Evolutionary conservation across 805 yeast species (phyloP).

Genomic region (Saturnispora besseyi): DNA sequence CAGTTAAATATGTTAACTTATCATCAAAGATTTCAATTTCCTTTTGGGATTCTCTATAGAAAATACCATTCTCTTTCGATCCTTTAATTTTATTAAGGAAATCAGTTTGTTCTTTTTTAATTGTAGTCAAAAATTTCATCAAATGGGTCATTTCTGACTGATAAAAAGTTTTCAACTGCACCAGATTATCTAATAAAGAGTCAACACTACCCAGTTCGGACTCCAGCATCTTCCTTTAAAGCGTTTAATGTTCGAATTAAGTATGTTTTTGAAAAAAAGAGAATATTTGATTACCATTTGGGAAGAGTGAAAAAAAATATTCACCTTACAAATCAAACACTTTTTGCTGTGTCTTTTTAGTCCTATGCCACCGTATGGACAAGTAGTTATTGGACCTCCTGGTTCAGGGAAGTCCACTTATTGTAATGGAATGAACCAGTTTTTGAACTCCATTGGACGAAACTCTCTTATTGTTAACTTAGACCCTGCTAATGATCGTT

Average conservation of each 20-base stretch:
- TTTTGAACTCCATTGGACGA: constrained; percentile 88
- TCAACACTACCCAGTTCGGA: constrained; percentile 21
- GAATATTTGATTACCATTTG: too few species aligned
- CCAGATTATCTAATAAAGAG: constrained; percentile 20
- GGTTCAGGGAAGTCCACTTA: constrained; percentile 96
- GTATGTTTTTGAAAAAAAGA: not conserved
- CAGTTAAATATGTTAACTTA: constrained; percentile 10
- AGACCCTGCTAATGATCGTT: constrained; percentile 68
- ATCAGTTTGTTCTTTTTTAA: constrained; percentile 14
- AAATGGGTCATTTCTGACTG: constrained; percentile 21
- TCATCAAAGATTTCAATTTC: constrained; percentile 15
- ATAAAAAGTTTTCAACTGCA: constrained; percentile 20
- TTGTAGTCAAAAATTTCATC: constrained; percentile 11
- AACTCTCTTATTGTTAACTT: constrained; percentile 76
- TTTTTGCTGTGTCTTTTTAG: too few species aligned
- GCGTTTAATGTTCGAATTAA: too few species aligned
- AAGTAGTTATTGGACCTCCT: constrained; percentile 95
- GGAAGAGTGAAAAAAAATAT: not conserved
- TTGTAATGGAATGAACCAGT: constrained; percentile 87
- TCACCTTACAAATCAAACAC: too few species aligned
- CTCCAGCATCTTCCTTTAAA: constrained; percentile 12
- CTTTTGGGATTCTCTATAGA: constrained; percentile 15
- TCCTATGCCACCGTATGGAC: constrained; percentile 58
- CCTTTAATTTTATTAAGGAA: constrained; percentile 11
- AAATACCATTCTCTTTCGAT: constrained; percentile 15